A percentile compares a stretch with the other conserved stretches of the same genome.
Evolutionary conservation across 305 asterid species (phyloP).

Genomic region (Solanum hybrid): DNA sequence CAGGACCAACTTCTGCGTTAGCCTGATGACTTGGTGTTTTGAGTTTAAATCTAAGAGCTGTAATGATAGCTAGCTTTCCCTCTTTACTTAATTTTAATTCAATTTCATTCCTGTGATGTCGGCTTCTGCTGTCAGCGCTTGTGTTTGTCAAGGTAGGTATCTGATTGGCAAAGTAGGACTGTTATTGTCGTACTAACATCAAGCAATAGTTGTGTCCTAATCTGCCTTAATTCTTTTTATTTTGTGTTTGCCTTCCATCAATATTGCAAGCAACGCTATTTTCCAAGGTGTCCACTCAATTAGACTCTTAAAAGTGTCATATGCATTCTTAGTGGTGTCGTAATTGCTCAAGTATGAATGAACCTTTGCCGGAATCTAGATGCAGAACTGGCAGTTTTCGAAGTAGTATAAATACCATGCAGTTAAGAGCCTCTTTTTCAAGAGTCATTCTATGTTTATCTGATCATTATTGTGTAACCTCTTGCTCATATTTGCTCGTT

Average conservation of each 20-base stretch:
- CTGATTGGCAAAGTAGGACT: neutral
- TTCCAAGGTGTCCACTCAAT: neutral
- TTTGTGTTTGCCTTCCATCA: neutral
- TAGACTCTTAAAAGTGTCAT: neutral
- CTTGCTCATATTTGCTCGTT: constrained; percentile 96
- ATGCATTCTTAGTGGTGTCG: neutral
- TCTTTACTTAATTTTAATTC: neutral
- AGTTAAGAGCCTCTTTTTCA: neutral
- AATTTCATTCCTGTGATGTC: neutral
- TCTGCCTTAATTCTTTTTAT: neutral
- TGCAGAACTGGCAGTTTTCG: neutral
- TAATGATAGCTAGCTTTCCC: neutral
- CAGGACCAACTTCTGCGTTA: neutral
- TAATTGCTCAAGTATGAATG: neutral
- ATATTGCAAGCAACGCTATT: neutral
- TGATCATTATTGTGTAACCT: constrained; percentile 63
- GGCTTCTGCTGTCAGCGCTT: neutral
- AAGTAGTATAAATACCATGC: neutral
- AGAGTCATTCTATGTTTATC: neutral
- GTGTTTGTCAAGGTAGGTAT: neutral
- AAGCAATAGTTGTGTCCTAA: neutral
- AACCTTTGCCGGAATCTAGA: neutral
- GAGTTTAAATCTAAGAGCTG: neutral
- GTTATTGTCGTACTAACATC: neutral
- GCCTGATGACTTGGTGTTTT: neutral